Percentiles rank a stretch among this genome's conserved stretches.
Evolutionary conservation across 208 protist species (phyloP).

Genomic region (Novymonas esmeraldas): DNA sequence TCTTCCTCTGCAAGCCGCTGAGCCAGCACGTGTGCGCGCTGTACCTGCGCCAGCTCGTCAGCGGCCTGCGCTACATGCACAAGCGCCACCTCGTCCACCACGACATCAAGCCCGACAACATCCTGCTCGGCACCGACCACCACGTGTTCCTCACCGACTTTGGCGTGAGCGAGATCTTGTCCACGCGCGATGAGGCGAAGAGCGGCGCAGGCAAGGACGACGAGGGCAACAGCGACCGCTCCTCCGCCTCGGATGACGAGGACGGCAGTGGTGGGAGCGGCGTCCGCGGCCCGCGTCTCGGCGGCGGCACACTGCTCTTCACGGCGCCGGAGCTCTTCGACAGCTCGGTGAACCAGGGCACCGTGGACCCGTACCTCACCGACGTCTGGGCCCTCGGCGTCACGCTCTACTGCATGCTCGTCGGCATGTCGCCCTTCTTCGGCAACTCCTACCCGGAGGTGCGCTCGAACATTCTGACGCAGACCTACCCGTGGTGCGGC

Average conservation of each 20-base stretch:
- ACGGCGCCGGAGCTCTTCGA: slow-evolving; percentile 73
- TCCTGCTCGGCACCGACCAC: slow-evolving; percentile 57
- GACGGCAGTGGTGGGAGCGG: not conserved
- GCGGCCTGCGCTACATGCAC: slow-evolving; percentile 78
- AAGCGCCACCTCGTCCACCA: slow-evolving; percentile 74
- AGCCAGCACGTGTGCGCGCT: slow-evolving; percentile 38
- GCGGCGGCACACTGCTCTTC: slow-evolving; percentile 72
- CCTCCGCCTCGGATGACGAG: not conserved
- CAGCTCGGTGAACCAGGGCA: slow-evolving; percentile 1
- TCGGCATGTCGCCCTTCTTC: slow-evolving; percentile 70
- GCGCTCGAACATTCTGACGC: slow-evolving; percentile 36
- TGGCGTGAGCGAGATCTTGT: slow-evolving; percentile 75
- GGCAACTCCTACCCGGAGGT: slow-evolving; percentile 53
- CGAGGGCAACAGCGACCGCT: not conserved
- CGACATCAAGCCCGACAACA: slow-evolving; percentile 88
- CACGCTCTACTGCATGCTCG: slow-evolving; percentile 83
- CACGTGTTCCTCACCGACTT: slow-evolving; percentile 78
- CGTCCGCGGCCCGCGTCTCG: slow-evolving; percentile 22
- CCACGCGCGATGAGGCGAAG: slow-evolving; percentile 9
- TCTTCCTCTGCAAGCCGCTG: slow-evolving; percentile 53
- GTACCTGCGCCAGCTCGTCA: slow-evolving; percentile 80
- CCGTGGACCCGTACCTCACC: slow-evolving; percentile 54
- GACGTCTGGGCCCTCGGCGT: slow-evolving; percentile 86
- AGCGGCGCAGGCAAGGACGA: slow-evolving; percentile 1
- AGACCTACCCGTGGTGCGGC: slow-evolving; percentile 50